Evolutionary conservation across 768 basidiomycete species (phyloP), one percentile per base, ranked within the genome.

Genomic region (Pholiota conissans): DNA sequence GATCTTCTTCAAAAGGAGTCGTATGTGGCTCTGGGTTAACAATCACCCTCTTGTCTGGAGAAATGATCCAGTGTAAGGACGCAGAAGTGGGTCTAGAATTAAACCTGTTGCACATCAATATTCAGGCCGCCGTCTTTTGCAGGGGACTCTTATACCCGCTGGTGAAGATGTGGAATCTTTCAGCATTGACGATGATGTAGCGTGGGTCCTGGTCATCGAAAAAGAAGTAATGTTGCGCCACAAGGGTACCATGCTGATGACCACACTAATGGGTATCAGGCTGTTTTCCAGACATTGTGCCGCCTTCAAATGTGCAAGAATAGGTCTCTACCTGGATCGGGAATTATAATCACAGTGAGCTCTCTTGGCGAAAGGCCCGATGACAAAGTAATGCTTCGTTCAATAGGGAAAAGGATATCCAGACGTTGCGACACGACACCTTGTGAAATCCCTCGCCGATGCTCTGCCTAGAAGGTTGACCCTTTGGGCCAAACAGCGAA

Each of bases 321-420:
- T 60, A 67, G 74, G 0, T 69, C 67, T 3, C 69, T 87, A 40
- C 80, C 84, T 1, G 88, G 90, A 0, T 71, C 74, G 34, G 95
- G 93, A 1, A 68, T 95, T 18, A 76, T 94, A 40, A 80, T 96
- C 64, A 96, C 95, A 4, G 95, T 92, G 60, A 48, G 69, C 54
- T 3, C 6, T 32, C 10, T 42, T 29, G 50, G 8, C 28, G 16
- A 42, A 26, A 29, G 16, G 49, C 9, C 54, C 8, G 28, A 22
- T 26, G 24, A 29, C 22, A 34, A 34, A 45, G 27, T 10, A 26
- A 30, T 20, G 20, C 26, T 40, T 29, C 28, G 27, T 52, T n/a
- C n/a, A n/a, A 9, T 63, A 97, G 95, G 97, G 97, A 0, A 98
- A 97, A 69, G 97, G 97, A 2, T 98, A 96, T 72, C 97, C 97